Evolutionary conservation across 225 moss, liverwort and hornwort genomes (phyloP).

Genomic region (Lunularia cruciata): DNA sequence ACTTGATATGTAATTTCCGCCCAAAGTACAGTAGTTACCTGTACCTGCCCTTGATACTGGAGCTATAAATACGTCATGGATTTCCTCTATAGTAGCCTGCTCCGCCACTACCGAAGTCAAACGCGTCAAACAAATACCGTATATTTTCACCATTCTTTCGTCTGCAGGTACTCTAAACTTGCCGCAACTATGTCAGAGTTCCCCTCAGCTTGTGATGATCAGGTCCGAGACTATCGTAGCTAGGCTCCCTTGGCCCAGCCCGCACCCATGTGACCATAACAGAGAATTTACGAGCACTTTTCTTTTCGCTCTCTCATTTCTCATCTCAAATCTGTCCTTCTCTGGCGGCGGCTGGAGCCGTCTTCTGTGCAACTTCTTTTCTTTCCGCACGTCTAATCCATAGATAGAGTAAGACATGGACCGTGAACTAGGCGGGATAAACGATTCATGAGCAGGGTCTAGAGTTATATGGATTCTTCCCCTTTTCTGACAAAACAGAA

Average conservation of each 20-base stretch:
- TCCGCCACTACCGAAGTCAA: too few species aligned
- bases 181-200: too few species aligned
- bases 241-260: background rate
- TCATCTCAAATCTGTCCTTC: background rate
- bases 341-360: conserved; percentile 7
- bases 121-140: too few species aligned
- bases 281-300: background rate
- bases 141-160: too few species aligned
- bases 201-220: too few species aligned
- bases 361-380: conserved; percentile 1
- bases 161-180: too few species aligned
- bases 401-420: background rate
- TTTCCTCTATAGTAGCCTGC: too few species aligned
- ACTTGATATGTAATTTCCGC: too few species aligned
- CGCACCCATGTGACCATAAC: background rate
- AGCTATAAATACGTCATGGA: too few species aligned
- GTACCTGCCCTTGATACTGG: too few species aligned
- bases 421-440: background rate
- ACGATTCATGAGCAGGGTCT: background rate
- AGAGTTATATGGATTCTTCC: background rate
- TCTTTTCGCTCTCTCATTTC: conserved; percentile 8
- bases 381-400: background rate
- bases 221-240: background rate
- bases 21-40: too few species aligned
- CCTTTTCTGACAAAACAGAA: background rate